Percentiles rank a stretch among this genome's conserved stretches.
Evolutionary conservation across 208 protist species (phyloP).

Genomic region (Polymyxa betae): DNA sequence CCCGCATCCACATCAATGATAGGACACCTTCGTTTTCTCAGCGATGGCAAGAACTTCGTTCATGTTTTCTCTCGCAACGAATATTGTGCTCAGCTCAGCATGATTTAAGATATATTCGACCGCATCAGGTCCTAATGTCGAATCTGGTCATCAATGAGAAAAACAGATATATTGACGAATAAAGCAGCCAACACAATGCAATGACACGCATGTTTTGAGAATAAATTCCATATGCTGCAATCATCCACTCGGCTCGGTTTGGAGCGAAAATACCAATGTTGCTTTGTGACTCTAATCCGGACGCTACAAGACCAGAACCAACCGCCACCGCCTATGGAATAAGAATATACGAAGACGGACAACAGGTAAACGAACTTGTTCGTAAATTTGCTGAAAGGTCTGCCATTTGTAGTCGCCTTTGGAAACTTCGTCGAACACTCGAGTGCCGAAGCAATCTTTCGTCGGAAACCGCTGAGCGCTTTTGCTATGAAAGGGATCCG

Average conservation of each 20-base stretch:
- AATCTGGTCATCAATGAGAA: neutral
- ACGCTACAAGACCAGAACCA: neutral
- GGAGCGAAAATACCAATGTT: slow-evolving; percentile 23
- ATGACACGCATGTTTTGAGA: slow-evolving; percentile 14
- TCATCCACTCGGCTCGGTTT: slow-evolving; percentile 51
- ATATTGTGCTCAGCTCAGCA: slow-evolving; percentile 48
- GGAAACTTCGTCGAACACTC: slow-evolving; percentile 23
- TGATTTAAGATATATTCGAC: slow-evolving; percentile 56
- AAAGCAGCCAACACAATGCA: neutral
- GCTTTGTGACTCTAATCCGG: neutral
- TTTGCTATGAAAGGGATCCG: neutral
- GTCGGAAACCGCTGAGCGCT: neutral
- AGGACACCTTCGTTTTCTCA: neutral
- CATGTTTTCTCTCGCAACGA: slow-evolving; percentile 41
- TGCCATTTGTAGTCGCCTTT: slow-evolving; percentile 41
- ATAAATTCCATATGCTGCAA: neutral
- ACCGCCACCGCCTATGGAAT: neutral
- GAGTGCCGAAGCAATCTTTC: neutral
- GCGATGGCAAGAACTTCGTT: slow-evolving; percentile 40
- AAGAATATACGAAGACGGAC: neutral
- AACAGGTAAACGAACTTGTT: neutral
- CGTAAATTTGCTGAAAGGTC: neutral
- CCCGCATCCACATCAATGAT: neutral
- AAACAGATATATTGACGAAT: neutral
- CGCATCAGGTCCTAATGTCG: slow-evolving; percentile 26